Base-by-base conservation (phyloP, 257 asterid genomes). In the Solanum bulbocastanum region DNA sequence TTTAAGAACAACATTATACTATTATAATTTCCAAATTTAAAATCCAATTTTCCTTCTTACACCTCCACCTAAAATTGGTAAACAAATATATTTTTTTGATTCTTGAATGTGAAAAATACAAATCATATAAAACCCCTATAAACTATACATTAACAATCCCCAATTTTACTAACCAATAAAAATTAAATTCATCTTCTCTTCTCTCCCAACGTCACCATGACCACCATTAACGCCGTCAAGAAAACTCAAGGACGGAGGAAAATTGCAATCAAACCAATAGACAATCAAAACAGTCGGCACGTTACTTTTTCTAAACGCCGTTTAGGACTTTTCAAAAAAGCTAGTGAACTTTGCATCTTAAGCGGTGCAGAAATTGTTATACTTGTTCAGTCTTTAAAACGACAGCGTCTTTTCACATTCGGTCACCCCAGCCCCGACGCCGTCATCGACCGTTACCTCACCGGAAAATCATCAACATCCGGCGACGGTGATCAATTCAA, bases 231-330 rank as follows among this genome's bases (percentile, higher is more conserved):
- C 18, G n/a, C 40, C 25, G 40, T 30, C 6, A 90, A 92, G 91
- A 90, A 88, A 87, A 72, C 92, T 1, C 3, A 83, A 79, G 91
- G 93, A 1, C 87, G 92, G 10, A 25, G 90, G 12, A 92, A 87
- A 78, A 92, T 92, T 5, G 92, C 89, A 5, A 87, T 91, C 8
- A 87, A 87, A 82, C 92, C 91, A 65, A 90, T 91, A 22, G 87
- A 88, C 66, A 90, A 89, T 40, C 90, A 74, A 35, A 36, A 56
- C 2, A 88, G 52, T 15, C 39, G 90, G 3, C 90, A 88, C 44
- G 93, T 89, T 0, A 88, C 94, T 1, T 92, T 92, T 85, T 37
- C 89, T 15, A 90, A 91, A 52, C 90, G 92, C 2, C 90, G 92
- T 30, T 5, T 14, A 9, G 94, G 93, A 1, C 78, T 92, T 2